Evolutionary conservation across 163 green algal genomes (phyloP), one percentile per base, ranked within the genome.

Genomic region (Scenedesmus sp.): DNA sequence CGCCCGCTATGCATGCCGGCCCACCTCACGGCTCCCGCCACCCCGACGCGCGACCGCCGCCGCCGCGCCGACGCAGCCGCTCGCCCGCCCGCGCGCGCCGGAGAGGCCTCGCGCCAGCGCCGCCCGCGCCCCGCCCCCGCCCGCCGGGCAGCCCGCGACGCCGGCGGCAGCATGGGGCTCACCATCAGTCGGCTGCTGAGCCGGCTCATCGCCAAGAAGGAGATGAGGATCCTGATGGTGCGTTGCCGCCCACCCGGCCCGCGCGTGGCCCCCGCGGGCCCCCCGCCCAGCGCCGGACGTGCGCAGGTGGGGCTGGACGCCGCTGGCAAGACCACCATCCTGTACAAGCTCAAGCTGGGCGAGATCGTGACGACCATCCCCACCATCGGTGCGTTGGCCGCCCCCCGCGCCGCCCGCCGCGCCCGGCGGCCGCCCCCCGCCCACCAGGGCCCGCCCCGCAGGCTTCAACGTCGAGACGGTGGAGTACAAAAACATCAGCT

Each of bases 401-500:
- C n/a, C 24, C 26, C 60, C 70, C 56, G 77, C 77, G 75, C 74
- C 69, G 48, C 66, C 48, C 47, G 34, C 69, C 22, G 20, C 45
- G 60, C 66, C 44, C 22, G 15, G 28, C 66, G 15, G 6, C 47
- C 56, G 66, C 53, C 6, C 28, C 33, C 28, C 28, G 22, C 24
- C 17, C n/a, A n/a, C n/a, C n/a, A n/a, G n/a, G n/a, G 17, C 14
- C 14, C 10, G 26, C 45, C 9, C 22, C 60, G 36, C 90, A 98
- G 95, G 95, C 53, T 99, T 99, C 89, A 99, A 99, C 80, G 96
- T 99, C 74, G 95, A 99, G 90, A 99, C 95, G 9, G 95, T 99
- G 9, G 96, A 99, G 87, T 99, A 99, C 95, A 99, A 99, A 91
- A 99, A 99, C 91, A 98, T 99, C 89, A 94, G 85, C 76, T 99